Evolutionary conservation across 768 basidiomycete species (phyloP).

Genomic region (Scleroderma bovista): DNA sequence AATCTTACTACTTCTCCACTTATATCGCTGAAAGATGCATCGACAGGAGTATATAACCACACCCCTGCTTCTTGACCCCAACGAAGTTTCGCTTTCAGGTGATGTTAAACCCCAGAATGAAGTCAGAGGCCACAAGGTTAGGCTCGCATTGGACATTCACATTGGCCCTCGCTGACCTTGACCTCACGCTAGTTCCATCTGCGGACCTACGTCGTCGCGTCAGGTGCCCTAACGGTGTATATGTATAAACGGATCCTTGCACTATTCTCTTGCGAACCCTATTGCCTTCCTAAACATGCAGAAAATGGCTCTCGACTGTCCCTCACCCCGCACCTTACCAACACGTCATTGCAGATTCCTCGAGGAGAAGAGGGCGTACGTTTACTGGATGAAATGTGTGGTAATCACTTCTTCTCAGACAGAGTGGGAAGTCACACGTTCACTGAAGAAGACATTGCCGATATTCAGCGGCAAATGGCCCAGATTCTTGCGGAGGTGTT

Average conservation of each 20-base stretch:
- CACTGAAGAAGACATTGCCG: constrained; percentile 33
- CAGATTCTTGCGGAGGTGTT: constrained; percentile 75
- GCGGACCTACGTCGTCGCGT: constrained; percentile 78
- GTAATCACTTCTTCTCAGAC: constrained; percentile 47
- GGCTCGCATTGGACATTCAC: constrained; percentile 11
- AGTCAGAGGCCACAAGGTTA: constrained; percentile 56
- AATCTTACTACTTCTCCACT: constrained; percentile 2
- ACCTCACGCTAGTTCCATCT: constrained; percentile 74
- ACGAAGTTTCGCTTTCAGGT: constrained; percentile 32
- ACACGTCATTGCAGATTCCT: constrained; percentile 78
- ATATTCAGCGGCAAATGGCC: constrained; percentile 58
- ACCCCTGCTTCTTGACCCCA: constrained; percentile 76
- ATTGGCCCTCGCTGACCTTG: constrained; percentile 8
- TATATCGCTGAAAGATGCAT: constrained; percentile 1
- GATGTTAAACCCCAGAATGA: constrained; percentile 10
- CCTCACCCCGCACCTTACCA: constrained; percentile 80
- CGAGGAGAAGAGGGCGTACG: constrained; percentile 67
- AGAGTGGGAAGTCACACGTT: constrained; percentile 14
- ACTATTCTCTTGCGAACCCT: constrained; percentile 78
- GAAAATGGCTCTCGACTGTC: constrained; percentile 18
- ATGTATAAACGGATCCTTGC: constrained; percentile 81
- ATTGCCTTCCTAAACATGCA: constrained; percentile 41
- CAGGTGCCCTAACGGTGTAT: constrained; percentile 73
- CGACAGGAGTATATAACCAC: constrained; percentile 76
- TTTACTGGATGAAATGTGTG: constrained; percentile 74